Conservation (phyloP, 768 basidiomycete genomes). For the Phylloporus sp. region DNA sequence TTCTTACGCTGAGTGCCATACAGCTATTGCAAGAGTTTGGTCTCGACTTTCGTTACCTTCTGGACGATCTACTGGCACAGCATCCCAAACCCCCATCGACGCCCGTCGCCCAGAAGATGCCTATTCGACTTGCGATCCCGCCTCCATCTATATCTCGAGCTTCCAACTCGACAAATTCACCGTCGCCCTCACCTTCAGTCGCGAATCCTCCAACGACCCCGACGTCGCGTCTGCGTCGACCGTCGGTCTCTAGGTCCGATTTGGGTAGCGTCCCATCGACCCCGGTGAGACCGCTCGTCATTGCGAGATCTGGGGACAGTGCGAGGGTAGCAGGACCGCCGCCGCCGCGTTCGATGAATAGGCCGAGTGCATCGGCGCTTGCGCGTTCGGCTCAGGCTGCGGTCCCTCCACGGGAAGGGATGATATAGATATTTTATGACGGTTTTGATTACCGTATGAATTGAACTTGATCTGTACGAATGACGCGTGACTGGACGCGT, state of each 20-base stretch:
- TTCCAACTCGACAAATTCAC: conserved; percentile 12
- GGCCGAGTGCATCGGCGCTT: conserved; percentile 49
- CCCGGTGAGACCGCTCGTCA: conserved; percentile 20
- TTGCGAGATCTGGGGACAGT: conserved; percentile 22
- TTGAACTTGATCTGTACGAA: too few species aligned
- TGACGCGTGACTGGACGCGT: conserved; percentile 23
- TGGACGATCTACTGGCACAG: conserved; percentile 64
- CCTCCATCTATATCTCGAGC: conserved; percentile 15
- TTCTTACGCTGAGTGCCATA: neutral
- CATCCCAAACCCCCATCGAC: conserved; percentile 37
- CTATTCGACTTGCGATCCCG: conserved; percentile 24
- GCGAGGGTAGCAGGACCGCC: conserved; percentile 46
- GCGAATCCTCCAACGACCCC: conserved; percentile 22
- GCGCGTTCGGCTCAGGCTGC: conserved; percentile 46
- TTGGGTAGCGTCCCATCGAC: conserved; percentile 26
- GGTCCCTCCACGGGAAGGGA: conserved; percentile 53
- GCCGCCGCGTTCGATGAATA: conserved; percentile 61
- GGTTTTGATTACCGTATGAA: too few species aligned
- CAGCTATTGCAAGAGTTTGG: conserved; percentile 90
- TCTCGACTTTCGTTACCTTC: conserved; percentile 88
- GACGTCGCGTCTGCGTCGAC: conserved; percentile 25
- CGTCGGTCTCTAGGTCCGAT: conserved; percentile 18
- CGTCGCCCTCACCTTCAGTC: conserved; percentile 13
- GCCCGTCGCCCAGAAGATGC: conserved; percentile 21
- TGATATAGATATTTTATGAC: conserved; percentile 41